phyloP scores from a whole-genome alignment of 2,329 filamentous ascomycete genomes.

The Pestalotiopsis fici region DNA sequence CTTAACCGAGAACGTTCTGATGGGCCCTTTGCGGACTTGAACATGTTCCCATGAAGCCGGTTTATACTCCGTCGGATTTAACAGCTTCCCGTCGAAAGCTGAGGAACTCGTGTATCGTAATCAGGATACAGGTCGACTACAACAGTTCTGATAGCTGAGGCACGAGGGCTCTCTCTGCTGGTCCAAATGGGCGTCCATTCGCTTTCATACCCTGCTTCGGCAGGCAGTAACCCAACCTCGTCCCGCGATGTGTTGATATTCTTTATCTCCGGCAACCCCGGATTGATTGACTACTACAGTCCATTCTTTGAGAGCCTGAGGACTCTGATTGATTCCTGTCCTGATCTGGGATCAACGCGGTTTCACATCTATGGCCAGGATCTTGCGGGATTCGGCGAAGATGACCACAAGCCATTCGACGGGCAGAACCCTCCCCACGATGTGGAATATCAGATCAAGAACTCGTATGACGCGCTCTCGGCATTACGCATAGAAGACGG shows the following conservation, averaged over 20 bases:
- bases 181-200: slow-evolving; percentile 14
- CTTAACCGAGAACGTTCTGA: not conserved
- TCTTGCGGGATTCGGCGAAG: slow-evolving; percentile 59
- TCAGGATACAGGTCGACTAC: not conserved
- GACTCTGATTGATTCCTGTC: slow-evolving; percentile 46
- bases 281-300: slow-evolving; percentile 72
- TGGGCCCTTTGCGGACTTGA: not conserved
- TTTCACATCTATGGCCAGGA: slow-evolving; percentile 61
- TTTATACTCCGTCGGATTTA: not conserved
- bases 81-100: not conserved
- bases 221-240: not conserved
- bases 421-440: slow-evolving; percentile 44
- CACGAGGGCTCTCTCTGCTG: not conserved
- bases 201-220: slow-evolving; percentile 15
- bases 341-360: slow-evolving; percentile 23
- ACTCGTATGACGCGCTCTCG: slow-evolving; percentile 39
- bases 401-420: slow-evolving; percentile 49
- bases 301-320: slow-evolving; percentile 65
- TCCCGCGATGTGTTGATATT: slow-evolving; percentile 57
- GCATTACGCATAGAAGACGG: slow-evolving; percentile 26
- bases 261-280: slow-evolving; percentile 77
- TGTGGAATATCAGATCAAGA: slow-evolving; percentile 55
- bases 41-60: not conserved
- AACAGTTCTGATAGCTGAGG: not conserved
- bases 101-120: not conserved